Evolutionary conservation across 257 asterid species (phyloP), one percentile per base, ranked within the genome.

Genomic region (Cordia subcordata): DNA sequence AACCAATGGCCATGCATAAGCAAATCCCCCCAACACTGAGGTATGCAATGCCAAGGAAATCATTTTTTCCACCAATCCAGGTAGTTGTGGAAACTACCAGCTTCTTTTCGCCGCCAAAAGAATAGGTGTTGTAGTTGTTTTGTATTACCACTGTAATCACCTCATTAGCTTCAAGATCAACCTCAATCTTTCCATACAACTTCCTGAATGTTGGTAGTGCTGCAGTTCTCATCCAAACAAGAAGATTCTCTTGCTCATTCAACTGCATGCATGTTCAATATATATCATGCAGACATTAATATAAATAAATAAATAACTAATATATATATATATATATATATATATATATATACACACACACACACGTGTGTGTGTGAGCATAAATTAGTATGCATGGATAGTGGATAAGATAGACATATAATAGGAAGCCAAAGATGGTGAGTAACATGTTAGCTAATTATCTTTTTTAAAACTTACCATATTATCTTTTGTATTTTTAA

Each of bases 51-150:
- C 98, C 98, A 0, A 91, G 71, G 54, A 88, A 85, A 52, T 77
- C 84, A 20, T 91, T 91, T 75, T 81, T 88, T 46, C 98, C 98
- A 10, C 98, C 98, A 18, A 91, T 82, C 98, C 98, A 91, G 5
- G 92, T 72, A n/a, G 95, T 75, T 8, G 98, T 91, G 4, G 98
- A 91, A 6, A 91, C 72, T 10, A 91, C 98, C 52, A 91, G 61
- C 49, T 71, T 82, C 79, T 91, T 91, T 67, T 64, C 69, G 10
- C 98, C 96, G 18, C 81, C 79, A 61, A 83, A 91, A 8, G 82
- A 71, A 58, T 91, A 91, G 0, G 96, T 79, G 76, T 91, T 91
- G 72, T 91, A 91, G 49, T 87, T 83, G 72, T 91, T 91, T 13
- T 91, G 68, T 70, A 91, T 91, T 12, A 73, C 78, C 11, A 87